Base-by-base conservation (phyloP, 1,139 yeast species). In the Wickerhamomyces sp. region DNA sequence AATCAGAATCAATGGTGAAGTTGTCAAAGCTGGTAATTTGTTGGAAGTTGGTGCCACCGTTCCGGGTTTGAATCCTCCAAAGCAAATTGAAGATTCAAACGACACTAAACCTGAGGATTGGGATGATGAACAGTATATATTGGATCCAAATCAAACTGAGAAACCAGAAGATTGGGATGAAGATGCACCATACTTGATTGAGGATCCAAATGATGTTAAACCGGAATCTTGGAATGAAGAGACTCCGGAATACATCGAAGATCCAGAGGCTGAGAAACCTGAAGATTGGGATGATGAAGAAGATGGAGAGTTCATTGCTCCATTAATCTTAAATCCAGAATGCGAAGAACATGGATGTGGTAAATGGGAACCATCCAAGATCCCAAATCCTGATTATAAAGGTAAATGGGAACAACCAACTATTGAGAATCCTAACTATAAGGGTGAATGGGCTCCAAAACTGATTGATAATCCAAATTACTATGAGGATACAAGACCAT, bases 161-260 rank as follows among this genome's bases (percentile, higher is more conserved):
- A 86, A 87, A 64, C 96, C 96, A 4, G 85, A 68, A 3, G 93
- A 85, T 61, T 90, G 94, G 84, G 95, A 88, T 57, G 87, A 79
- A 60, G 72, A 72, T 53, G 86, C 77, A 14, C 79, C 82, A 33
- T 64, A 68, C 50, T 63, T 66, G 56, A 82, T 90, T 47, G 71
- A 78, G 7, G 94, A 90, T 62, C 84, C 89, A 15, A 65, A 71
- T 5, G 85, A 83, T 4, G 59, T 46, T 10, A 85, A 77, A 64
- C 97, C 97, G 4, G 82, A 68, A 8, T 82, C 77, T 49, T 90
- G 97, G 97, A 79, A 81, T 57, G 95, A 84, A 55, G 73, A 74
- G 27, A 76, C 72, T 35, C 75, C 78, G 10, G 71, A 68, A 49
- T 75, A 67, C 50, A 79, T 90, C 47, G 67, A 75, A 7, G 94